Evolutionary conservation across 2,329 filamentous ascomycete species (phyloP), one percentile per base, ranked within the genome.

Genomic region (Pseudogymnoascus sp.): DNA sequence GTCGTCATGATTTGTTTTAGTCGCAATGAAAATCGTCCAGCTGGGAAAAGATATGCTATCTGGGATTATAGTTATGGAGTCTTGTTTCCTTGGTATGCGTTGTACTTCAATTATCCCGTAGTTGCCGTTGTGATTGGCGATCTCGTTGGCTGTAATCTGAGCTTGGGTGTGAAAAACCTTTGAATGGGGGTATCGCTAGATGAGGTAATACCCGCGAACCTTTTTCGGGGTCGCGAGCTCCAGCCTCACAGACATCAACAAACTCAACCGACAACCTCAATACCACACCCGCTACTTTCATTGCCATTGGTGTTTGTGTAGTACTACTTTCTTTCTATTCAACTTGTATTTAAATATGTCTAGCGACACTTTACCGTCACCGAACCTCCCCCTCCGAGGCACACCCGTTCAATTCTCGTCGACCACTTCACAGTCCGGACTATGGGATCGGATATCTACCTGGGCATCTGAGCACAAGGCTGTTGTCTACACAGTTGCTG

Each of bases 391-490:
- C 13, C 37, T 62, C 54, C 26, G 36, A 11, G 57, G 57, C 13
- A 40, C 44, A 40, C 61, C 57, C 36, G 44, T 62, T 60, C 61
- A 62, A 13, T 71, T 73, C 66, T 64, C 69, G 61, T 67, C 67
- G 61, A 69, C 70, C 61, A 67, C 71, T 66, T 64, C 70, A 65
- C 66, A 68, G 61, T 41, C 57, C 2, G 70, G 70, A 54, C 65
- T 71, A 17, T 96, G 92, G 92, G 90, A 96, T 75, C 88, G 92
- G 71, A 80, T 97, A 76, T 88, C 92, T 67, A 87, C 81, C 72
- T 99, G 94, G 93, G 92, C 89, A 11, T 90, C 92, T 2, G 93
- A 97, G 74, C 92, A 99, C 79, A 97, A 97, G 80, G 89, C 90
- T 57, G 83, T 93, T 61, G 92, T 96, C 65, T 99, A 97, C 77